Evolutionary conservation across 2,329 filamentous ascomycete genomes (phyloP), one percentile per base, ranked within the genome.

Genomic region (Meredithiella fracta): DNA sequence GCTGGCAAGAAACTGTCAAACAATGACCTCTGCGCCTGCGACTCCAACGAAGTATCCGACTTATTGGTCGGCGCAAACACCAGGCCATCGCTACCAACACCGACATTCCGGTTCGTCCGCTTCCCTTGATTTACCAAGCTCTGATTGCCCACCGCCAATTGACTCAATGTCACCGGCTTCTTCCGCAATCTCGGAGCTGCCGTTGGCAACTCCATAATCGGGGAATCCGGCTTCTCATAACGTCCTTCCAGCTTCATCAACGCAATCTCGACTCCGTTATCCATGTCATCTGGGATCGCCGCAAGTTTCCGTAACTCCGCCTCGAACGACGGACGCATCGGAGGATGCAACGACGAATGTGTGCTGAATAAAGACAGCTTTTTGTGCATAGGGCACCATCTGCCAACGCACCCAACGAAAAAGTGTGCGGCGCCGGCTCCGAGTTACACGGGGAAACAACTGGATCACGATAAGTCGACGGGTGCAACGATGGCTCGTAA

Each of bases 191-290:
- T 53, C 29, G 53, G 53, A 11, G 50, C 52, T 4, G 26, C 26
- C 20, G 54, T 51, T 22, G 42, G 44, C 11, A 37, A 22, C 14
- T 44, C 38, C 6, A 22, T 29, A 11, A 23, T 26, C 4, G 55
- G 51, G 9, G 50, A 38, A 15, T 17, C 17, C 4, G 50, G 17
- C 44, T 75, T 81, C 64, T 83, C 77, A 62, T 83, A 92, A 62
- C 80, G 91, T 8, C 92, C 92, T 70, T 98, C 92, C 0, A 98
- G 75, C 64, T 97, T 98, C 62, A 90, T 70, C 53, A 98, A 68
- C 0, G 92, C 87, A n/a, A 90, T 89, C 65, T 97, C 92, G 25
- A 97, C 82, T 11, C 91, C 91, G 5, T 88, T 88, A 64, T 94
- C 86, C 15, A 72, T 66, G 38, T 94, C 87, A 64, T 96, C 90